A percentile compares a stretch with the other conserved stretches of the same genome.
phyloP scores from a whole-genome alignment of 208 protist species.

The Leishmania braziliensis region DNA sequence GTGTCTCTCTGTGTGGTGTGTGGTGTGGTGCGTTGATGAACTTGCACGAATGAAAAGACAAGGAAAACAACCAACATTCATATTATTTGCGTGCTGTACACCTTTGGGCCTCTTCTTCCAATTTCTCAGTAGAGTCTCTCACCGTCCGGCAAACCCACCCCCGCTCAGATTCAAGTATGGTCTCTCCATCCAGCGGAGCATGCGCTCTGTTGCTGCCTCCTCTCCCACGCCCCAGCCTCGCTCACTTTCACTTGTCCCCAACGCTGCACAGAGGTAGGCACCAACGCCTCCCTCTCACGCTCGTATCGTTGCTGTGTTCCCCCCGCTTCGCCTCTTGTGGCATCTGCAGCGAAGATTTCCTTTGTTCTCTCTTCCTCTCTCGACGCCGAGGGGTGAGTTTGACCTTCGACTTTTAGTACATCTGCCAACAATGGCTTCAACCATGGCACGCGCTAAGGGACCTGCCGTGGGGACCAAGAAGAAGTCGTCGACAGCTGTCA shows the following conservation, averaged over 20 bases:
- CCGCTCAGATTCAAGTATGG: background rate
- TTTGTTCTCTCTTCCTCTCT: background rate
- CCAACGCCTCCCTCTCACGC: background rate
- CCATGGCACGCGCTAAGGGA: background rate
- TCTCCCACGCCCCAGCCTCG: background rate
- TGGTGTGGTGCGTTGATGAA: background rate
- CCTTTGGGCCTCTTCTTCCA: background rate
- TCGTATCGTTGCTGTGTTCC: background rate
- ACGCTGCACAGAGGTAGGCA: background rate
- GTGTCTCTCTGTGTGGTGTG: background rate
- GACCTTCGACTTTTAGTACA: background rate
- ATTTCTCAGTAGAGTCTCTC: background rate
- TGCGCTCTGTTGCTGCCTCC: background rate
- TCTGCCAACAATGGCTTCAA: constrained; percentile 10
- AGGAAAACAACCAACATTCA: background rate
- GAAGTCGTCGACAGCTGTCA: constrained; percentile 11
- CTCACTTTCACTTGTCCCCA: background rate
- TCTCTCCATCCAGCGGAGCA: background rate
- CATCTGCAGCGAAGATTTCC: background rate
- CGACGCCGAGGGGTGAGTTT: background rate
- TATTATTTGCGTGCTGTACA: background rate
- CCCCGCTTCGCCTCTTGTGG: background rate
- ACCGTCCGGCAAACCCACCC: background rate
- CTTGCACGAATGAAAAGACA: background rate
- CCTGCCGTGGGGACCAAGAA: constrained; percentile 14